Evolutionary conservation across 164 flowering plant genomes (phyloP), one percentile per base, ranked within the genome.

Genomic region (Chimonanthus salicifolius): DNA sequence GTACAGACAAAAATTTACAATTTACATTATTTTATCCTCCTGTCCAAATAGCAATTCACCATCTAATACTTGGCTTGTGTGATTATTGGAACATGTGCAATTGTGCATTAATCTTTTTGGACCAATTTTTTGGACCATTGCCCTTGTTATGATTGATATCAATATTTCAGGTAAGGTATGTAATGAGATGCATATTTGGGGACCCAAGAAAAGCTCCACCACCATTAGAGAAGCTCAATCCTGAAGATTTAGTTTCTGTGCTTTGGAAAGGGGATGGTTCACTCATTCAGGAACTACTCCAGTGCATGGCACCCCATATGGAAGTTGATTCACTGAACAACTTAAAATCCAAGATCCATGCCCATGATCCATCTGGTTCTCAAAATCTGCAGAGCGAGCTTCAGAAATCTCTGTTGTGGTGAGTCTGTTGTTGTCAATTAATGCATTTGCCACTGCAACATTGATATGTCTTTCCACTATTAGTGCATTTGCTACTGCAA

Each of bases 181-280:
- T 96, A 4, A 84, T 96, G 94, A 88, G 93, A 83, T 81, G 92
- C 63, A 82, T 91, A 67, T 96, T 88, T 77, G 93, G 88, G 71
- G 97, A 96, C 78, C 91, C 97, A 49, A 91, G 87, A 84, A 85
- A 81, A 71, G 99, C 98, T 71, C 98, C 97, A 62, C 98, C 99
- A 60, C 98, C 98, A 15, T 69, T 96, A 47, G 89, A 91, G 82
- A 90, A 80, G 87, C 92, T 96, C 50, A 85, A 75, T 77, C 87
- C 94, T 67, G 87, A 91, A 79, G 94, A 72, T 80, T 81, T 82
- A 65, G 92, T 85, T 74, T 88, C 89, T 46, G 74, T 78, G 67
- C 78, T 96, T 58, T 96, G 99, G 99, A 90, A 87, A 76, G 99
- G 97, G 69, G 88, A 92, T 79, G 97, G 90, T 11, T 96, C 99